Base-by-base conservation (phyloP, 2,329 filamentous ascomycete species). In the Xylaria sp. region DNA sequence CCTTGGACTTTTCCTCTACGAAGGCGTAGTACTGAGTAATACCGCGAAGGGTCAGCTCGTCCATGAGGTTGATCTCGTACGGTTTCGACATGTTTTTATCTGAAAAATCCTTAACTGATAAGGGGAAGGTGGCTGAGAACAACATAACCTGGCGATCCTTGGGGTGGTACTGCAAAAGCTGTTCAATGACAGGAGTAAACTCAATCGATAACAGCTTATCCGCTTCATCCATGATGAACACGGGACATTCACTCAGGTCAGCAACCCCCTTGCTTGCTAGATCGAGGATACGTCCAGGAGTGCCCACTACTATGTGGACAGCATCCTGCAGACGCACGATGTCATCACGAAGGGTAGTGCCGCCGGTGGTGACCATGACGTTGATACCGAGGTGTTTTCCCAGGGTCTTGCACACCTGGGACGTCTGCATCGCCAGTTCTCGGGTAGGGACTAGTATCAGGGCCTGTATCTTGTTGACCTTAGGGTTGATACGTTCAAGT, bases 21-120 rank as follows among this genome's bases (percentile, higher is more conserved):
- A 98, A 99, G 51, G 96, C 96, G 79, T 99, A 99, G 84, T 98
- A 99, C 80, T 99, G 96, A 0, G 96, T 99, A 78, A 99, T 98
- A 85, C 96, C 96, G 68, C 96, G 92, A 39, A 99, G 90, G 13
- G 96, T 99, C 70, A 99, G 91, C 82, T 99, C 96, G 79, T 99
- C 96, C 96, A 99, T 99, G 63, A 99, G 89, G 79, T 99, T 99
- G 84, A 99, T 99, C 82, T 99, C 97, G 79, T 98, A 98, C 2
- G 96, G 97, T 74, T 91, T 92, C 74, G 88, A 88, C 94, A 99
- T 98, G 85, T 99, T 96, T 84, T 97, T 97, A 82, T 99, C 96
- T 79, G 92, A 98, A 83, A 99, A 99, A 76, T 93, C 91, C 85
- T 99, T 98, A 78, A 99, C 96, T 64, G 97, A 96, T 75, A 98